These are phyloP conservation scores for Fabrea salina DNA, from an alignment of 169 alveolate genomes.

Conservation along the genomic window DNA sequence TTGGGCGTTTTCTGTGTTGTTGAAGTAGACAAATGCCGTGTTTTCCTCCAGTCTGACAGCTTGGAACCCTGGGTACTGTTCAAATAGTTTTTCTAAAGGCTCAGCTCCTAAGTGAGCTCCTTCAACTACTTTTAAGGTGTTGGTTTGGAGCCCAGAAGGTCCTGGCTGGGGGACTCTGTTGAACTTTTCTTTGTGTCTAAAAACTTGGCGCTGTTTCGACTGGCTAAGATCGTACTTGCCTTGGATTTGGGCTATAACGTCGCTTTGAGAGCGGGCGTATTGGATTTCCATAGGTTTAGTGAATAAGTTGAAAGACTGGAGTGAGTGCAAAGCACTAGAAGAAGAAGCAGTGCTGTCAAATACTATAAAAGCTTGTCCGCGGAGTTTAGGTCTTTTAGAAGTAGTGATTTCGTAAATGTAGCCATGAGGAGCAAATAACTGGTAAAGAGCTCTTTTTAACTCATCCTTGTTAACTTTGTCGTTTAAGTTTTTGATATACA, in stretches of 20 bases:
- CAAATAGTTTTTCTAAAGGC: no score
- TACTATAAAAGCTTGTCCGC: slow-evolving; percentile 82
- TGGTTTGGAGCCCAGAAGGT: no score
- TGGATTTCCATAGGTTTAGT: slow-evolving; percentile 50
- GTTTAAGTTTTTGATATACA: slow-evolving; percentile 72
- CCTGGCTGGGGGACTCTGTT: no score
- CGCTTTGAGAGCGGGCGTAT: not conserved
- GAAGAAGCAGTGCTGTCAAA: slow-evolving; percentile 61
- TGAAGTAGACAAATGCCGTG: no score
- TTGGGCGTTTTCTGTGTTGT: no score
- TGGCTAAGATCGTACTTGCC: slow-evolving; percentile 12
- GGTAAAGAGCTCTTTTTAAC: slow-evolving; percentile 54
- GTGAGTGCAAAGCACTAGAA: slow-evolving; percentile 48
- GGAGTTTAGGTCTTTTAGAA: slow-evolving; percentile 52
- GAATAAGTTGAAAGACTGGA: slow-evolving; percentile 48
- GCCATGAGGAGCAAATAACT: slow-evolving; percentile 71
- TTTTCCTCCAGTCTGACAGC: no score
- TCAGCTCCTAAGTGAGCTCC: no score
- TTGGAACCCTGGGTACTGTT: no score
- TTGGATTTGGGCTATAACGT: not conserved
- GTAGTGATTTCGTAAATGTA: slow-evolving; percentile 56
- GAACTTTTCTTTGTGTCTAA: no score
- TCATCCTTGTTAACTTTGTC: slow-evolving; percentile 66
- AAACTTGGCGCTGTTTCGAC: no score
- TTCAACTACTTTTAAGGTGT: no score